A percentile compares a stretch with the other conserved stretches of the same genome.
Conservation (phyloP, 768 basidiomycete genomes). For the Lactifluus hygrophoroides region DNA sequence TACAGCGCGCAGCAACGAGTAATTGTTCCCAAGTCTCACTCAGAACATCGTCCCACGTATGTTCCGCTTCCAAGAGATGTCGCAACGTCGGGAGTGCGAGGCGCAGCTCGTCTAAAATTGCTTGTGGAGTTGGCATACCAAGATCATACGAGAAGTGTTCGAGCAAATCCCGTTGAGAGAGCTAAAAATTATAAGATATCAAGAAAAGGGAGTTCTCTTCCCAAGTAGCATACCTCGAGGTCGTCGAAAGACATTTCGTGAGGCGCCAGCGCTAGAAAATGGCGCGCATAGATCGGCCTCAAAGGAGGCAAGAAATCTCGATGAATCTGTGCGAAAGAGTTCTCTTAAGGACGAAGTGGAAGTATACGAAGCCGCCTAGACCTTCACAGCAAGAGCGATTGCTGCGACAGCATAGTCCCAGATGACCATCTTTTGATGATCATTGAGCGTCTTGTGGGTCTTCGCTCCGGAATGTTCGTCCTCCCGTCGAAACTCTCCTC, state of each 20-base stretch:
- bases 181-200: background rate
- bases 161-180: conserved; percentile 16
- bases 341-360: background rate
- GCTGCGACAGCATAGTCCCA: conserved; percentile 20
- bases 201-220: background rate
- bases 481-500: background rate
- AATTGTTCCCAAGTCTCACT: conserved; percentile 14
- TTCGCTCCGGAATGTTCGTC: background rate
- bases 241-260: conserved; percentile 14
- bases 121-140: conserved; percentile 16
- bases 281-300: conserved; percentile 13
- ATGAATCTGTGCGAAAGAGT: conserved; percentile 1
- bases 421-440: background rate
- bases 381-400: conserved; percentile 19
- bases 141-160: conserved; percentile 11
- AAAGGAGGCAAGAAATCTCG: conserved; percentile 14
- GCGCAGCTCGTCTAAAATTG: conserved; percentile 12
- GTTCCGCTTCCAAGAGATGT: background rate
- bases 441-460: background rate
- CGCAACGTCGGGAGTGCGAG: conserved; percentile 14
- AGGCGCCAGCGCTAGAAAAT: conserved; percentile 16
- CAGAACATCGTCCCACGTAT: conserved; percentile 6
- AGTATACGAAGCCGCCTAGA: background rate
- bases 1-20: conserved; percentile 12
- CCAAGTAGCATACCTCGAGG: conserved; percentile 11